Base-by-base conservation (phyloP, 768 basidiomycete species). In the Pleurotus cornucopiae region DNA sequence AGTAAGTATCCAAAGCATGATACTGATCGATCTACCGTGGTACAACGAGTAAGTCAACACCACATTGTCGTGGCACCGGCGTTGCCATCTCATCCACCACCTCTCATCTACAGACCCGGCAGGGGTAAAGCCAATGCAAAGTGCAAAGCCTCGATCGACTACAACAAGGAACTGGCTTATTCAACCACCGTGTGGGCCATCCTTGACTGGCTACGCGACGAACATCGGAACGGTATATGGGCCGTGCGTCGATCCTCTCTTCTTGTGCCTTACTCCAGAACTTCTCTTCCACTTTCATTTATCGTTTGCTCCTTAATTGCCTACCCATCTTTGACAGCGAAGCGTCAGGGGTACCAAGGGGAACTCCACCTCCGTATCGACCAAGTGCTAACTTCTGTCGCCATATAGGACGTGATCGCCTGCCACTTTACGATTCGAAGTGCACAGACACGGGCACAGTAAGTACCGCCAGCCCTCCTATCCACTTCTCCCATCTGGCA, bases 1-100 rank as follows among this genome's bases (percentile, higher is more conserved):
- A 14, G 76, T 84, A 34, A 80, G 78, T 54, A 81, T 83, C 21
- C 82, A 82, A 64, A 77, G 77, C 64, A 83, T 82, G 80, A 83
- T 82, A 56, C 65, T 82, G 34, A 73, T 80, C 18, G 80, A 83
- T 38, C 59, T 73, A 11, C 80, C 81, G 2, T 84, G 76, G 62
- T 83, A 76, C 66, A 84, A 83, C 61, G 82, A 83, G 80, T 81
- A 59, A 26, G 77, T 71, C 38, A 9, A 9, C 37, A 23, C 23
- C 16, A 16, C 47, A 48, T 23, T 16, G 9, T 34, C 9, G 7
- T 34, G 30, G 30, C 7, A 7, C 30, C n/a, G 18, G 16, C 11
- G 23, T 59, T 40, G 40, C 12, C 44, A 44, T 18, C 25, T 60
- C 13, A 21, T 14, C 6, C 43, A 26, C 18, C n/a, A n/a, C 30